Percentiles rank a stretch among this genome's conserved stretches.
These are phyloP conservation scores for Pythium chondricola DNA, from an alignment of 352 stramenopile species.

Conservation along the genomic window DNA sequence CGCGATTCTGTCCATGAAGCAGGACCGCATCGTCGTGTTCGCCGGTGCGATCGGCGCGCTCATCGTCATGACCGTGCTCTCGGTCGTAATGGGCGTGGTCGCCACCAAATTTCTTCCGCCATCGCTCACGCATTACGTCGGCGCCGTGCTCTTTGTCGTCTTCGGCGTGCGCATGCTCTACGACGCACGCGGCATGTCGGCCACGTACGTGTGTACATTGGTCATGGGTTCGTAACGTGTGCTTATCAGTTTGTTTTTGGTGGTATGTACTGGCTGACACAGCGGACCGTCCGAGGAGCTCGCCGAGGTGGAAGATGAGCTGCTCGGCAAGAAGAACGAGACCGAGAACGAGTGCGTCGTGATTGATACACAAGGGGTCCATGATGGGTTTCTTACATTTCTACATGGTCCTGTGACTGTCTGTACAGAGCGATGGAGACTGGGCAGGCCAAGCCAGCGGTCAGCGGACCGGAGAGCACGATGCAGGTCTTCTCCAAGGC, in stretches of 20 bases:
- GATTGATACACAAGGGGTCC: no score
- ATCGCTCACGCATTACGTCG: conserved; percentile 95
- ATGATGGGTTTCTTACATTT: neutral
- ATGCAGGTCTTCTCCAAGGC: conserved; percentile 90
- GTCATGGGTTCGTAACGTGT: neutral
- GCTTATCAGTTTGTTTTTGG: no score
- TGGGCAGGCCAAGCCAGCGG: conserved; percentile 17
- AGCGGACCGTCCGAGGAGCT: conserved; percentile 78
- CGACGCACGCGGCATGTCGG: conserved; percentile 77
- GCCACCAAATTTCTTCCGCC: conserved; percentile 92
- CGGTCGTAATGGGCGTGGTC: conserved; percentile 95
- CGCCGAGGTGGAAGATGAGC: conserved; percentile 77
- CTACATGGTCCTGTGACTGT: neutral
- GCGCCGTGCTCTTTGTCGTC: conserved; percentile 94
- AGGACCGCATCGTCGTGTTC: conserved; percentile 94
- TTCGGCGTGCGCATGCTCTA: conserved; percentile 95
- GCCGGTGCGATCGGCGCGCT: conserved; percentile 93
- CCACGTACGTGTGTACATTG: conserved; percentile 32
- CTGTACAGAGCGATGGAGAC: conserved; percentile 22
- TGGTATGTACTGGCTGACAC: no score
- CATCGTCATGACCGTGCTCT: conserved; percentile 97
- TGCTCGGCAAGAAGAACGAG: conserved; percentile 79
- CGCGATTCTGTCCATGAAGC: conserved; percentile 95
- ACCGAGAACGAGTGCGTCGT: conserved; percentile 44
- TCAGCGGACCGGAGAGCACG: conserved; percentile 39